Base-by-base conservation (phyloP, 1,284 basidiomycete genomes). In the Xerocomus amazonicus region DNA sequence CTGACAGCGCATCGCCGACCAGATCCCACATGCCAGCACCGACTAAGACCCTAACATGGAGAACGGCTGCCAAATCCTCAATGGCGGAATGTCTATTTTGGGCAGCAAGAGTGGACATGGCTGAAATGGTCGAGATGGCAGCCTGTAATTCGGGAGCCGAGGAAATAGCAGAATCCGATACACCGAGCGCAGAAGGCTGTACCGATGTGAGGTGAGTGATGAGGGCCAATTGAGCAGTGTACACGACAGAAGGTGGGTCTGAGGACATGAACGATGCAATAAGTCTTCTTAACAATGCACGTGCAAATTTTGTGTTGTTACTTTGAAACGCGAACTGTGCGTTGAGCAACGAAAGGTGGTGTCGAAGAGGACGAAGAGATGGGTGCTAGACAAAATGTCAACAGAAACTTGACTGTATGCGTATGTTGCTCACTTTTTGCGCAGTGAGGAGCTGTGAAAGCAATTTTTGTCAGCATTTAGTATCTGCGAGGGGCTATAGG, bases 221-320 rank as follows among this genome's bases (percentile, higher is more conserved):
- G 43, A 77, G 68, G 4, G 77, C 72, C 26, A 86, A 70, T 50
- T 84, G 76, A 1, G 77, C 70, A 13, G 69, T 62, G 51, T 84
- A 84, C 5, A 78, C 58, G 32, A 78, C 55, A 40, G 79, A 74
- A 7, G 78, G 75, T 2, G 79, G 76, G 33, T 82, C 75, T 9
- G 70, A 65, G 14, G 71, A 60, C 35, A 72, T 47, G 50, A 80
- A 75, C 6, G 78, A 72, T 1, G 73, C 63, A n/a, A 83, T 59
- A 10, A 82, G 72, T 42, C 79, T 76, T 38, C 79, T 75, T 35
- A 86, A 66, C 29, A 78, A 69, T 7, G 73, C 77, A 16, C 78
- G 77, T 0, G 83, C 77, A 50, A 78, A 78, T 63, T 82, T 84
- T 16, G 70, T 58, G 59, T 83, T 85, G 36, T 78, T 70, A 12